phyloP scores from a whole-genome alignment of 2,329 filamentous ascomycete species.

The Colletotrichum costaricense region DNA sequence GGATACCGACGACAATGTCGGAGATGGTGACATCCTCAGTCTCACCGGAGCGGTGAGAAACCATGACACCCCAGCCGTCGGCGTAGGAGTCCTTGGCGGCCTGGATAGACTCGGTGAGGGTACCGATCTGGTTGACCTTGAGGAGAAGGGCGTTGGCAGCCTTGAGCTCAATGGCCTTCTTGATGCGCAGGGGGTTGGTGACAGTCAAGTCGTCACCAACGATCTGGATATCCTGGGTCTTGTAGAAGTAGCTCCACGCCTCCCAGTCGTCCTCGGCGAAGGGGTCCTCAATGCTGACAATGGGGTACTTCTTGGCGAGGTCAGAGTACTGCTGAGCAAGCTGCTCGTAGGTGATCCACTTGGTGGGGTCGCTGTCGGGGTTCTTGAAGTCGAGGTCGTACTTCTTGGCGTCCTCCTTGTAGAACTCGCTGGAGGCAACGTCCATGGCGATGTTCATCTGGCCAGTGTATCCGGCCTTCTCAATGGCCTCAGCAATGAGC shows the following conservation, averaged over 20 bases:
- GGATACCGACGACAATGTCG: slow-evolving; percentile 96
- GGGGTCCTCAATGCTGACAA: slow-evolving; percentile 98
- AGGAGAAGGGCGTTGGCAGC: slow-evolving; percentile 97
- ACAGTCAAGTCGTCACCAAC: slow-evolving; percentile 99
- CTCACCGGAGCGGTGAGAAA: slow-evolving; percentile 98
- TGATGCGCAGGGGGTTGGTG: slow-evolving; percentile 98
- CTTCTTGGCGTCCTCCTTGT: slow-evolving; percentile 97
- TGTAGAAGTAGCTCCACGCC: slow-evolving; percentile 99
- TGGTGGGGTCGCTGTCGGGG: slow-evolving; percentile 92
- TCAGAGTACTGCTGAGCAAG: slow-evolving; percentile 91
- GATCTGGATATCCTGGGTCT: slow-evolving; percentile 98
- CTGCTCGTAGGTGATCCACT: slow-evolving; percentile 99
- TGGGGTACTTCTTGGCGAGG: slow-evolving; percentile 94
- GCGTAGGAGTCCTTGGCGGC: slow-evolving; percentile 98
- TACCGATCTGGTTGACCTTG: slow-evolving; percentile 99
- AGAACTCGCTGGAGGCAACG: slow-evolving; percentile 99
- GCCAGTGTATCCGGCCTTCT: slow-evolving; percentile 94
- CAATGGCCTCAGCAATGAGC: slow-evolving; percentile 94
- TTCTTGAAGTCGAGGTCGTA: slow-evolving; percentile 99
- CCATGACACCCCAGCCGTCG: slow-evolving; percentile 98
- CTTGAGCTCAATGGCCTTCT: slow-evolving; percentile 99
- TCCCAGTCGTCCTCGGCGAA: slow-evolving; percentile 99
- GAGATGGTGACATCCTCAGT: slow-evolving; percentile 99
- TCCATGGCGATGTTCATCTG: slow-evolving; percentile 99
- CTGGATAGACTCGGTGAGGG: slow-evolving; percentile 98